Evolutionary conservation across 305 asterid species (phyloP).

Genomic region (Solanum aculeatissimum): DNA sequence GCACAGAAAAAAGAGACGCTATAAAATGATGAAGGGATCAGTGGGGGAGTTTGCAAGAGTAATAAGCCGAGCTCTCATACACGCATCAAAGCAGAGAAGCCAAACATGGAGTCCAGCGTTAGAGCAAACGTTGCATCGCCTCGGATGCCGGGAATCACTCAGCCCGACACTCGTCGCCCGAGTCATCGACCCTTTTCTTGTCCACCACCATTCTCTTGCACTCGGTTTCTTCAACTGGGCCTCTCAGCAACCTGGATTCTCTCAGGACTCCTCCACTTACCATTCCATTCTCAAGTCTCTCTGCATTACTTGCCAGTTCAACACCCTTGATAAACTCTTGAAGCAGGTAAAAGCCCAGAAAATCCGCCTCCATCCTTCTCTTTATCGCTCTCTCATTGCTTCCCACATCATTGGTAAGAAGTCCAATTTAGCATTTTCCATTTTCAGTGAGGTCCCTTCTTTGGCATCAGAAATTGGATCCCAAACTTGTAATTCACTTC

Average conservation of each 20-base stretch:
- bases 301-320: conserved; percentile 58
- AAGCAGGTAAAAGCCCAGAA: conserved; percentile 43
- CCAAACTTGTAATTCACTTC: conserved; percentile 58
- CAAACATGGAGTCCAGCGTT: conserved; percentile 63
- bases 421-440: conserved; percentile 40
- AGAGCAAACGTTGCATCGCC: conserved; percentile 67
- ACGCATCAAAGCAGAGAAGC: conserved; percentile 22
- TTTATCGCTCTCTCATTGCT: conserved; percentile 32
- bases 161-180: conserved; percentile 55
- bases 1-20: not conserved
- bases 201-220: conserved; percentile 64
- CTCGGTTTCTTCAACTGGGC: conserved; percentile 96
- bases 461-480: conserved; percentile 30
- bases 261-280: conserved; percentile 53
- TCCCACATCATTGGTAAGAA: conserved; percentile 47
- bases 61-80: conserved; percentile 59
- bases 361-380: conserved; percentile 32
- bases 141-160: conserved; percentile 56
- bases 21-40: conserved; percentile 29
- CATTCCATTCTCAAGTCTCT: conserved; percentile 68
- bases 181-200: conserved; percentile 79
- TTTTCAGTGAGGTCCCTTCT: conserved; percentile 28
- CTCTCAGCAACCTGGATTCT: conserved; percentile 80
- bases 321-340: conserved; percentile 43
- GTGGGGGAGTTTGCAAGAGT: conserved; percentile 34